Evolutionary conservation across 2,329 filamentous ascomycete species (phyloP).

Genomic region (Dactylellina leptospora): DNA sequence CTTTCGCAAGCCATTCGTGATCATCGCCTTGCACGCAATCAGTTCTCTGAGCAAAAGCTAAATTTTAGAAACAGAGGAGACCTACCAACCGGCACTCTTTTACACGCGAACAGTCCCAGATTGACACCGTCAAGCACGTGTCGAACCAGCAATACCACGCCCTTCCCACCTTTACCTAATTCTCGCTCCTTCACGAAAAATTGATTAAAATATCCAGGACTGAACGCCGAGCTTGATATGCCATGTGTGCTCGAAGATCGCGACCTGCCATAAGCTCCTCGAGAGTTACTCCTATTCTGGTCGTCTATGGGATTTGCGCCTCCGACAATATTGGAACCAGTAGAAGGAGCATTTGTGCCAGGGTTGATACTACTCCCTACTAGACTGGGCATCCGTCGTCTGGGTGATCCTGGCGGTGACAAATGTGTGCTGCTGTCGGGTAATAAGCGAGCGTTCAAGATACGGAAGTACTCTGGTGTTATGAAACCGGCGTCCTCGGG

Average conservation of each 20-base stretch:
- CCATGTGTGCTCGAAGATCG: slow-evolving; percentile 61
- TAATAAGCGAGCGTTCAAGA: slow-evolving; percentile 71
- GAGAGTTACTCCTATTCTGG: slow-evolving; percentile 55
- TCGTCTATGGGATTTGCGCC: slow-evolving; percentile 60
- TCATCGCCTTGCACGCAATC: slow-evolving; percentile 70
- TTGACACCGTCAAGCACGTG: slow-evolving; percentile 90
- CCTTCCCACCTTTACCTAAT: slow-evolving; percentile 89
- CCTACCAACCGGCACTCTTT: slow-evolving; percentile 83
- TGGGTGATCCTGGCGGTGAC: slow-evolving; percentile 45
- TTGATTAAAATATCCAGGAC: slow-evolving; percentile 86
- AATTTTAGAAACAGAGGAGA: slow-evolving; percentile 2
- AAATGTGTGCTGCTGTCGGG: slow-evolving; percentile 38
- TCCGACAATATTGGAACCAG: not conserved
- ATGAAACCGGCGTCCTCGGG: slow-evolving; percentile 73
- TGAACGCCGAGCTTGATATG: slow-evolving; percentile 87
- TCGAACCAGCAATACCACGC: slow-evolving; percentile 90
- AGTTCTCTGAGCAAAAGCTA: not conserved
- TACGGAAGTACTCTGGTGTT: slow-evolving; percentile 91
- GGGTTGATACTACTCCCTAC: slow-evolving; percentile 58
- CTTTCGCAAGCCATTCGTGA: slow-evolving; percentile 93
- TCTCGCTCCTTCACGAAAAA: slow-evolving; percentile 92
- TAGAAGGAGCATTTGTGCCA: not conserved
- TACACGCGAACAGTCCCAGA: slow-evolving; percentile 92
- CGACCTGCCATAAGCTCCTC: slow-evolving; percentile 61
- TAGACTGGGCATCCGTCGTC: slow-evolving; percentile 60